Percentiles rank a stretch among this genome's conserved stretches.
Conservation (phyloP, 305 asterid genomes). For the Ilex paraguariensis region DNA sequence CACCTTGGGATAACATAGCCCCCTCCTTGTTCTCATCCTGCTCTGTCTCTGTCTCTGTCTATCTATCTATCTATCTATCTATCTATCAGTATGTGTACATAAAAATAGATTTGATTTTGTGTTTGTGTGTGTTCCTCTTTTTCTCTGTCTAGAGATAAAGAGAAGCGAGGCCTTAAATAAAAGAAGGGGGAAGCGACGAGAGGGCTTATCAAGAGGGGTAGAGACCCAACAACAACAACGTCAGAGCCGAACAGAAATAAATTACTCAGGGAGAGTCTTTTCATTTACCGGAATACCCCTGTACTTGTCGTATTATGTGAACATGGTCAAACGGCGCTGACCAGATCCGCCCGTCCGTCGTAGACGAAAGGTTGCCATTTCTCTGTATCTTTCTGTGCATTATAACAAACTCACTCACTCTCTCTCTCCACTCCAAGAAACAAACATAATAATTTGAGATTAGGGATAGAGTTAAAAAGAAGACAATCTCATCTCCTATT, state of each 20-base stretch:
- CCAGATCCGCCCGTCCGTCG: slow-evolving; percentile 56
- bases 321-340: slow-evolving; percentile 55
- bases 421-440: too few species aligned
- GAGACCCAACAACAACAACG: slow-evolving; percentile 20
- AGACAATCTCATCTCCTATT: background rate
- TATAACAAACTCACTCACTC: background rate
- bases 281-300: slow-evolving; percentile 25
- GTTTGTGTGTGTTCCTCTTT: background rate
- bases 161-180: slow-evolving; percentile 15
- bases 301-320: background rate
- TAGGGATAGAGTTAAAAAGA: too few species aligned
- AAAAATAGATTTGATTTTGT: background rate
- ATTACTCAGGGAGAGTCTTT: background rate
- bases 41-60: background rate
- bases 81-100: background rate
- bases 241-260: slow-evolving; percentile 17
- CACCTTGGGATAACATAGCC: slow-evolving; percentile 36
- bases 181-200: slow-evolving; percentile 6
- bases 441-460: too few species aligned
- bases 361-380: slow-evolving; percentile 16
- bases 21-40: slow-evolving; percentile 55
- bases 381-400: background rate
- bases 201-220: background rate
- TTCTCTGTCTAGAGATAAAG: slow-evolving; percentile 16
- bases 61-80: slow-evolving; percentile 5